These are phyloP conservation scores for Fusarium goolgardi DNA, from an alignment of 2,329 filamentous ascomycete species.

Conservation along the genomic window DNA sequence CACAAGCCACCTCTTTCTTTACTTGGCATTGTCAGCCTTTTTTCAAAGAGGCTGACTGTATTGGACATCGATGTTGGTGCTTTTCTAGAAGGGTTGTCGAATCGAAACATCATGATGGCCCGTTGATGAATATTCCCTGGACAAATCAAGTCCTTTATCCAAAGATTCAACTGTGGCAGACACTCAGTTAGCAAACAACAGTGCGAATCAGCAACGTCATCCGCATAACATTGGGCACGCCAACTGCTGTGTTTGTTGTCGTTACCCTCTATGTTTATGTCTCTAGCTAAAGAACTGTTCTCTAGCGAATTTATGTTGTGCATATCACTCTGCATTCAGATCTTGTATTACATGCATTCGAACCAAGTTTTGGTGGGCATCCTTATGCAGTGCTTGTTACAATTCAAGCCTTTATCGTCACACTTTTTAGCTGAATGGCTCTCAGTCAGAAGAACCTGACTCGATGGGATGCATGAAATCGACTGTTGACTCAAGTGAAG, in stretches of 20 bases:
- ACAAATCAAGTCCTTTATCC: conserved; percentile 21
- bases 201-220: conserved; percentile 36
- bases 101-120: conserved; percentile 19
- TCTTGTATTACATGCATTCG: conserved; percentile 36
- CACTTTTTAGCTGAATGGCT: conserved; percentile 23
- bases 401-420: conserved; percentile 14
- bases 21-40: conserved; percentile 19
- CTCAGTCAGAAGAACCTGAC: conserved; percentile 26
- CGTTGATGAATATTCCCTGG: not conserved
- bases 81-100: conserved; percentile 16
- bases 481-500: conserved; percentile 31
- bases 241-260: conserved; percentile 20
- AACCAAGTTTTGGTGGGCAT: conserved; percentile 11
- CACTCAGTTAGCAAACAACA: conserved; percentile 21
- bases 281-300: conserved; percentile 6
- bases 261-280: conserved; percentile 21
- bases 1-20: conserved; percentile 26
- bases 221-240: conserved; percentile 19
- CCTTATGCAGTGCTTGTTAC: not conserved
- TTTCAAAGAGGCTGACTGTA: conserved; percentile 4
- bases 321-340: conserved; percentile 43
- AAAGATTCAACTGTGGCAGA: conserved; percentile 24
- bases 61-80: conserved; percentile 12
- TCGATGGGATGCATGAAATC: conserved; percentile 24
- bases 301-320: conserved; percentile 43